phyloP scores from a whole-genome alignment of 108 stramenopile species.

The Poteriospumella lacustris region DNA sequence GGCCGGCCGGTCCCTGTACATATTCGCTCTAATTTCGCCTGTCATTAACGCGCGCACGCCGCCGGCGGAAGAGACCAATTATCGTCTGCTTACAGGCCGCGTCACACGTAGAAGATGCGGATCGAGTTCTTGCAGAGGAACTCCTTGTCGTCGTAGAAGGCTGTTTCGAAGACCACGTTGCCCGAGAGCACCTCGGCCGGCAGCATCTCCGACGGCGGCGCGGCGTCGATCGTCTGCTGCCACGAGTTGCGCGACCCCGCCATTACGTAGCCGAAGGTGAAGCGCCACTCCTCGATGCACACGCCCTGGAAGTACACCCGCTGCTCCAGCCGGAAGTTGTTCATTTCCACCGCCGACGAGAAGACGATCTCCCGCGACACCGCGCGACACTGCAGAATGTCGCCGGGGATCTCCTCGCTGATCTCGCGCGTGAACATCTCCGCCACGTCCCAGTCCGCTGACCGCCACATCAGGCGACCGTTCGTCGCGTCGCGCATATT shows the following conservation, averaged over 20 bases:
- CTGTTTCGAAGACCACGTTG: constrained; percentile 55
- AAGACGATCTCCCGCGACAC: constrained; percentile 61
- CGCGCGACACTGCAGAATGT: constrained; percentile 49
- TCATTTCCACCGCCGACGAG: constrained; percentile 38
- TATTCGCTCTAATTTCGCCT: no score
- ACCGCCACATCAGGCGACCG: constrained; percentile 52
- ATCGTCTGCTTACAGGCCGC: no score
- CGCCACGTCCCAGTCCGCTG: constrained; percentile 44
- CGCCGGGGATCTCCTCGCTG: constrained; percentile 38
- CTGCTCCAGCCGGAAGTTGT: constrained; percentile 55
- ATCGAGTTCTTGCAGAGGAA: constrained; percentile 56
- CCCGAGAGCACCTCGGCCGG: constrained; percentile 39
- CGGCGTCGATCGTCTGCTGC: constrained; percentile 58
- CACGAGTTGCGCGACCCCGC: constrained; percentile 58
- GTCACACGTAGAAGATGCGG: constrained; percentile 54
- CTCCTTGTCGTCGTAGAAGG: constrained; percentile 52
- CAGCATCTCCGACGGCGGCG: constrained; percentile 29
- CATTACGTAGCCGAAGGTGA: constrained; percentile 63
- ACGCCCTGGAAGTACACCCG: constrained; percentile 41
- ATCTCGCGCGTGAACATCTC: constrained; percentile 36
- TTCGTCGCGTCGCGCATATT: constrained; percentile 60
- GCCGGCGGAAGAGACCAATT: no score
- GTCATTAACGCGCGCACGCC: no score
- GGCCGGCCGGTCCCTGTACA: no score
- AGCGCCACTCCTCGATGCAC: constrained; percentile 57